Evolutionary conservation across 768 basidiomycete species (phyloP).

Genomic region (Tephrocybe sp.): DNA sequence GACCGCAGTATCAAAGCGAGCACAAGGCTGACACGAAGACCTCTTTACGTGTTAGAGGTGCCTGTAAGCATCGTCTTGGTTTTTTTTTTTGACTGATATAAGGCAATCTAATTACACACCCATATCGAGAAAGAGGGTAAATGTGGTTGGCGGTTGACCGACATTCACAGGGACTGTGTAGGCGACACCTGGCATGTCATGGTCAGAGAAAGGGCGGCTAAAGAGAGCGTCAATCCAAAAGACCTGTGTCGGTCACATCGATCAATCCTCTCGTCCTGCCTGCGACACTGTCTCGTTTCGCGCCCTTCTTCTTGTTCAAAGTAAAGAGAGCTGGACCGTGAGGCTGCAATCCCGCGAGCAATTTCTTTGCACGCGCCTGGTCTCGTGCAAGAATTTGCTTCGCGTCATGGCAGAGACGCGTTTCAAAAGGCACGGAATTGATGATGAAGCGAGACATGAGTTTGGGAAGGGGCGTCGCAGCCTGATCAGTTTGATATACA

Average conservation of each 20-base stretch:
- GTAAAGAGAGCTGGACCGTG: conserved; percentile 53
- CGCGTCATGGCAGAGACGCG: conserved; percentile 43
- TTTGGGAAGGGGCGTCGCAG: conserved; percentile 1
- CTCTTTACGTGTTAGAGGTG: conserved; percentile 9
- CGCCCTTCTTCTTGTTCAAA: conserved; percentile 25
- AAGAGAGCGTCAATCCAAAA: conserved; percentile 2
- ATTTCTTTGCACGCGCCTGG: conserved; percentile 52
- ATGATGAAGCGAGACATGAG: conserved; percentile 34
- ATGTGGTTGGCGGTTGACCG: conserved; percentile 48
- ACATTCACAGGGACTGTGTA: conserved; percentile 55
- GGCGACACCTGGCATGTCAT: conserved; percentile 34
- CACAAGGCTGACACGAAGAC: neutral
- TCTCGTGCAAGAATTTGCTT: conserved; percentile 53
- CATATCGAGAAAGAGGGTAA: conserved; percentile 58
- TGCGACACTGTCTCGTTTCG: neutral
- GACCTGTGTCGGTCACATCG: conserved; percentile 57
- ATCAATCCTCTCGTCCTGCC: conserved; percentile 34
- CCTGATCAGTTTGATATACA: neutral
- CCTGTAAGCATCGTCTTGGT: too few species aligned
- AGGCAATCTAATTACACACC: conserved; percentile 29
- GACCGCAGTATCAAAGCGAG: neutral
- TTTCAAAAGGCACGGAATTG: conserved; percentile 44
- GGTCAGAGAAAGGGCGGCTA: neutral
- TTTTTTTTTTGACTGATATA: too few species aligned
- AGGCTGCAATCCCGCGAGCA: conserved; percentile 52